Conservation (phyloP, 2,329 filamentous ascomycete genomes). For the Lachnum nothofagi region DNA sequence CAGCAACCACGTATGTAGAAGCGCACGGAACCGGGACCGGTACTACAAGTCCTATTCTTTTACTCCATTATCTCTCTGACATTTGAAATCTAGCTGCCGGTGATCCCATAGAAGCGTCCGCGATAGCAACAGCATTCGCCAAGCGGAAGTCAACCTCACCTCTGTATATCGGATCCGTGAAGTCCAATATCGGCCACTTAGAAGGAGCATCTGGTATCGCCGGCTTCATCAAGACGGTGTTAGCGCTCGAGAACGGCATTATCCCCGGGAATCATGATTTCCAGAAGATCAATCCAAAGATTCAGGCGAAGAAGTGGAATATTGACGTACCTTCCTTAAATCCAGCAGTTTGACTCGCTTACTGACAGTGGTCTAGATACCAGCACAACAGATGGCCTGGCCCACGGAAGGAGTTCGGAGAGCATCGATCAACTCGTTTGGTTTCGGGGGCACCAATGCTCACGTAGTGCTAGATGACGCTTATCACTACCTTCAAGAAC, state of each 20-base stretch:
- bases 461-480: slow-evolving; percentile 8
- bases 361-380: neutral
- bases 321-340: slow-evolving; percentile 19
- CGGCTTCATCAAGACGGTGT: slow-evolving; percentile 34
- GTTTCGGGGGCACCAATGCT: slow-evolving; percentile 34
- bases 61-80: no score
- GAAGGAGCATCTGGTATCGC: slow-evolving; percentile 34
- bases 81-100: no score
- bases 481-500: neutral
- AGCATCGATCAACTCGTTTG: slow-evolving; percentile 31
- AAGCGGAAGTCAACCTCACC: neutral
- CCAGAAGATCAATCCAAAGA: slow-evolving; percentile 32
- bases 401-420: slow-evolving; percentile 6
- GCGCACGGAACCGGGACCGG: slow-evolving; percentile 11
- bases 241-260: slow-evolving; percentile 37
- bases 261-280: slow-evolving; percentile 39
- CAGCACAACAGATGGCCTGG: slow-evolving; percentile 2
- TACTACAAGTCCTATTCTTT: no score
- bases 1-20: slow-evolving; percentile 4
- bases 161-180: slow-evolving; percentile 22
- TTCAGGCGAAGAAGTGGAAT: slow-evolving; percentile 11
- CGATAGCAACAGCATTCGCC: slow-evolving; percentile 1
- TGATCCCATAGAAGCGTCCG: slow-evolving; percentile 5
- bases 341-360: neutral
- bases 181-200: slow-evolving; percentile 27